phyloP scores from a whole-genome alignment of 2,329 filamentous ascomycete species.

The Botrytis fragariae region DNA sequence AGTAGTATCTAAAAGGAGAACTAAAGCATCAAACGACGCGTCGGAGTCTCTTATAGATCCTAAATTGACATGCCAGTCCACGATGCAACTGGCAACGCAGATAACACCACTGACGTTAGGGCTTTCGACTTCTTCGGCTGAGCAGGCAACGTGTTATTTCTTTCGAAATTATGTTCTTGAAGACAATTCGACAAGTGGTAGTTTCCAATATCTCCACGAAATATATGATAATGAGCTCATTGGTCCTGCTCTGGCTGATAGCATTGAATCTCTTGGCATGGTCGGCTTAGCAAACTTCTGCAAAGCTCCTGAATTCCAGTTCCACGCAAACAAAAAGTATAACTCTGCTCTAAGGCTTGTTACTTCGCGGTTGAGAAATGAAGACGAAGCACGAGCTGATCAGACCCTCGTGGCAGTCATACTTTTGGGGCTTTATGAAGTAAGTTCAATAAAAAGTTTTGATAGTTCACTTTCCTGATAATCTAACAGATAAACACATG shows the following conservation, averaged over 20 bases:
- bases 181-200: slow-evolving; percentile 22
- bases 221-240: slow-evolving; percentile 45
- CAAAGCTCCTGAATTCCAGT: slow-evolving; percentile 26
- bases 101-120: neutral
- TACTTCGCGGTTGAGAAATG: slow-evolving; percentile 24
- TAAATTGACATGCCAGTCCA: neutral
- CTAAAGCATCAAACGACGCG: neutral
- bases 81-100: neutral
- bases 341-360: slow-evolving; percentile 27
- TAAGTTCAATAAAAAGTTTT: slow-evolving; percentile 41
- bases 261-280: slow-evolving; percentile 29
- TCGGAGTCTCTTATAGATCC: neutral
- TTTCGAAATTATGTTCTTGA: slow-evolving; percentile 34
- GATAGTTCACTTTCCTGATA: slow-evolving; percentile 43
- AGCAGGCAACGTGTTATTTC: slow-evolving; percentile 34
- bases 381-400: slow-evolving; percentile 30
- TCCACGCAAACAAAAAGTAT: slow-evolving; percentile 26
- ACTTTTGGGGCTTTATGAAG: slow-evolving; percentile 33
- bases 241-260: slow-evolving; percentile 38
- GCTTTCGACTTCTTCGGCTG: slow-evolving; percentile 23
- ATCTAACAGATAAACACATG: slow-evolving; percentile 31
- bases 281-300: slow-evolving; percentile 31
- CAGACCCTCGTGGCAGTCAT: slow-evolving; percentile 34
- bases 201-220: slow-evolving; percentile 31
- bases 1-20: neutral